These are phyloP conservation scores for Pezicula carpinea DNA, from an alignment of 2,329 filamentous ascomycete genomes.

Conservation along the genomic window DNA sequence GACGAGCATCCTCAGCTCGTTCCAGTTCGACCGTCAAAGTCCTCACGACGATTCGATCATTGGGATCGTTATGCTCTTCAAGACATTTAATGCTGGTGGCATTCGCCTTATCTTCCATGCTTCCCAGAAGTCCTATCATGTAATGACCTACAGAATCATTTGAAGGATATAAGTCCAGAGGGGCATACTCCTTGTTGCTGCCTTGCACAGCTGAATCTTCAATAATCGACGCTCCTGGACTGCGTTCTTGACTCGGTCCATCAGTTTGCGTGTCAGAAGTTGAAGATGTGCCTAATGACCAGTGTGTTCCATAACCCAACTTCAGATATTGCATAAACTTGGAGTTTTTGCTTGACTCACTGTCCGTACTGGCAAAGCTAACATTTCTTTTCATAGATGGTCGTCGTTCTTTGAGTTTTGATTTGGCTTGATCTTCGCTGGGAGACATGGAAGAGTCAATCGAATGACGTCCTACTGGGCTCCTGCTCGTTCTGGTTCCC, in stretches of 20 bases:
- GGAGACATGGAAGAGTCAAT: no score
- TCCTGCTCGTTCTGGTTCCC: not conserved
- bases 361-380: constrained; percentile 18
- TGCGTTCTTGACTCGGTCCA: not conserved
- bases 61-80: constrained; percentile 24
- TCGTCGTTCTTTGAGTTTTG: not conserved
- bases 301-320: constrained; percentile 63
- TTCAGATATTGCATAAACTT: constrained; percentile 62
- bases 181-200: not conserved
- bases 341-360: constrained; percentile 18
- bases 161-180: not conserved
- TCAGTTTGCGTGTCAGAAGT: constrained; percentile 5
- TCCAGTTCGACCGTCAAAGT: constrained; percentile 65
- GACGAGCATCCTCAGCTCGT: constrained; percentile 32
- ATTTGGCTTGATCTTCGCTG: not conserved
- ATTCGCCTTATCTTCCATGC: constrained; percentile 45
- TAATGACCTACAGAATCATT: constrained; percentile 44
- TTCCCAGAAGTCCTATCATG: constrained; percentile 64
- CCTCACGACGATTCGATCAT: constrained; percentile 56
- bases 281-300: constrained; percentile 40
- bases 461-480: not conserved
- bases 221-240: not conserved
- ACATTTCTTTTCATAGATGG: constrained; percentile 9
- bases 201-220: not conserved
- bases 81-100: constrained; percentile 1